These are phyloP conservation scores for Nakazawaea anatomiae DNA, from an alignment of 805 yeast genomes.

Conservation along the genomic window DNA sequence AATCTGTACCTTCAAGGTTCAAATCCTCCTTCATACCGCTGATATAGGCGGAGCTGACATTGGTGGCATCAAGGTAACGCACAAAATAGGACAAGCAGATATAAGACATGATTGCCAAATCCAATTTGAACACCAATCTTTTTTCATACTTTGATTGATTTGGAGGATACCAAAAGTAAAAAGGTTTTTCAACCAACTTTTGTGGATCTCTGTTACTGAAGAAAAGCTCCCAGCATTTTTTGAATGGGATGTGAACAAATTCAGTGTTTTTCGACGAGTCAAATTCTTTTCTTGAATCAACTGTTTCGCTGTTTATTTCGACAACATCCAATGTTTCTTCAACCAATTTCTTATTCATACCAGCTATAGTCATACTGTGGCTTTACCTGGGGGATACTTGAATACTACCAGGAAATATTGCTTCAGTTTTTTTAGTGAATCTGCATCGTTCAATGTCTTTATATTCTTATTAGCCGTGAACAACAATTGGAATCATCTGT, in stretches of 20 bases:
- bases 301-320: background rate
- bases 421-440: no score
- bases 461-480: no score
- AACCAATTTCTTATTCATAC: background rate
- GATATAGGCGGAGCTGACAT: slow-evolving; percentile 60
- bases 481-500: no score
- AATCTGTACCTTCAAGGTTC: slow-evolving; percentile 54
- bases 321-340: background rate
- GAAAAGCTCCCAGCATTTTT: slow-evolving; percentile 1
- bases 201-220: background rate
- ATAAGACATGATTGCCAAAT: slow-evolving; percentile 47
- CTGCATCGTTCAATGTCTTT: no score
- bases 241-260: slow-evolving; percentile 3
- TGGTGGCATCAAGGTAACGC: slow-evolving; percentile 56
- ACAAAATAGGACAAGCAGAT: slow-evolving; percentile 63
- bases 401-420: no score
- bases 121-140: slow-evolving; percentile 43
- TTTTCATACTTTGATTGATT: background rate
- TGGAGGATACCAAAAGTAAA: slow-evolving; percentile 6
- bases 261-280: slow-evolving; percentile 1
- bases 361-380: no score
- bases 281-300: background rate
- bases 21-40: slow-evolving; percentile 56
- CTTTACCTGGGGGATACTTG: no score
- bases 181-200: background rate